Percentiles rank a stretch among this genome's conserved stretches.
Evolutionary conservation across 257 asterid species (phyloP).

Genomic region (Plectranthus barbatus): DNA sequence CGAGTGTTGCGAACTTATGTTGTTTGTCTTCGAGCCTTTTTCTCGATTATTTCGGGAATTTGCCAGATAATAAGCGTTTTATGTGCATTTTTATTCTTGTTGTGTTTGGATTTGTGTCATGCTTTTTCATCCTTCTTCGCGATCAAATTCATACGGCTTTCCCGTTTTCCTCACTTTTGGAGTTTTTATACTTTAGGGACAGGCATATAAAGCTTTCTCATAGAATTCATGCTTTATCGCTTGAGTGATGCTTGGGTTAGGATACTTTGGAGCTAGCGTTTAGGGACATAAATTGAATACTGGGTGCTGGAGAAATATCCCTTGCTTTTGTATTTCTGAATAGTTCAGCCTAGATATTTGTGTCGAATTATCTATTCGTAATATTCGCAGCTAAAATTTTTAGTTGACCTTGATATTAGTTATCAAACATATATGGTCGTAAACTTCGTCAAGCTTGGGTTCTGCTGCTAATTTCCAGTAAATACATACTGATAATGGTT

Average conservation of each 20-base stretch:
- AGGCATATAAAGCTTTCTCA: neutral
- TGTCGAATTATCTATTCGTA: neutral
- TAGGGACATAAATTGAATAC: neutral
- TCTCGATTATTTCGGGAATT: neutral
- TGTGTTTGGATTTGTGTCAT: neutral
- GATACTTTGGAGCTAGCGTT: neutral
- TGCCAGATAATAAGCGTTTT: too few relatives aligned
- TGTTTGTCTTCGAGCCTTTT: neutral
- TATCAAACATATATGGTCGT: neutral
- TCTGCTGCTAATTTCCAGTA: neutral
- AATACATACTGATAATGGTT: neutral
- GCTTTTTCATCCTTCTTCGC: too few relatives aligned
- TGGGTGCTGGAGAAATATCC: neutral
- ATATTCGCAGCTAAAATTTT: neutral
- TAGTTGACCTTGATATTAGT: neutral
- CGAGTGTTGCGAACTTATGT: neutral
- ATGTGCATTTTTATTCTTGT: neutral
- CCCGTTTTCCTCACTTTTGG: neutral
- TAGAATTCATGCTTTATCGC: neutral
- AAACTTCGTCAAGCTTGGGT: neutral
- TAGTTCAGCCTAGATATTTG: neutral
- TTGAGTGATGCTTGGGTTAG: neutral
- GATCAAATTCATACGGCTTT: too few relatives aligned
- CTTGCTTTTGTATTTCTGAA: constrained; percentile 3
- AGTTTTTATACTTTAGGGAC: neutral